phyloP scores from a whole-genome alignment of 2,329 filamentous ascomycete species.

The Parasarocladium wereldwijsianum region DNA sequence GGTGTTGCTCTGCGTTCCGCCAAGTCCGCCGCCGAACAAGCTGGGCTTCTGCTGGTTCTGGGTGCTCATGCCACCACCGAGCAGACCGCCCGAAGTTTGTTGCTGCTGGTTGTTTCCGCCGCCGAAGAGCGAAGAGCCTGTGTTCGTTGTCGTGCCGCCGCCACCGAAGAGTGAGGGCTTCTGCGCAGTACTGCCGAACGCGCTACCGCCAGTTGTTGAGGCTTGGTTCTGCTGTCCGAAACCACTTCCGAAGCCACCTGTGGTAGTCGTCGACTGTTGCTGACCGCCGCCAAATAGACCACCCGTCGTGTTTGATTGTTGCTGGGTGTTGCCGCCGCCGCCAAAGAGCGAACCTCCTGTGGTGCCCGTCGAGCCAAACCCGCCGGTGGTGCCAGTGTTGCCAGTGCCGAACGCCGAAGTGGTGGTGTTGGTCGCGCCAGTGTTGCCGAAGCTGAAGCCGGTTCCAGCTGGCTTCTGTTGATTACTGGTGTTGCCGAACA shows the following conservation, averaged over 20 bases:
- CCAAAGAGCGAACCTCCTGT: constrained; percentile 24
- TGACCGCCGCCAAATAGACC: constrained; percentile 32
- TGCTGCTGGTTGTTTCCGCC: constrained; percentile 26
- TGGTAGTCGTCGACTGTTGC: constrained; percentile 21
- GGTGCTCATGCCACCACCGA: constrained; percentile 3
- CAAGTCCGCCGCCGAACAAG: constrained; percentile 31
- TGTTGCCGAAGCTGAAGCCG: constrained; percentile 33
- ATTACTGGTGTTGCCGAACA: constrained; percentile 29
- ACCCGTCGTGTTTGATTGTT: constrained; percentile 17
- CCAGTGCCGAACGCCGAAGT: constrained; percentile 9
- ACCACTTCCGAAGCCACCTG: constrained; percentile 35
- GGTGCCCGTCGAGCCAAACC: constrained; percentile 25
- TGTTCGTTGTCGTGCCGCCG: constrained; percentile 12
- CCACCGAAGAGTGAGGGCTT: constrained; percentile 25
- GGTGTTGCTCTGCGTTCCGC: constrained; percentile 14
- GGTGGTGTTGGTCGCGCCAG: constrained; percentile 16
- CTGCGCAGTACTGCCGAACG: constrained; percentile 34
- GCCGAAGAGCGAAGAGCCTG: constrained; percentile 29
- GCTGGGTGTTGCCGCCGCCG: constrained; percentile 15
- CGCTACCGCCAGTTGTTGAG: constrained; percentile 27
- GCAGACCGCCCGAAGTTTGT: constrained; percentile 1
- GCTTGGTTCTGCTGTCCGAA: constrained; percentile 15
- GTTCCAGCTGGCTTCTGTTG: constrained; percentile 21
- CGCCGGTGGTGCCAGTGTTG: constrained; percentile 16
- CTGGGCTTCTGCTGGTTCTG: constrained; percentile 16